Base-by-base conservation (phyloP, 495 filamentous ascomycete species). In the Pyrenula aspistea region DNA sequence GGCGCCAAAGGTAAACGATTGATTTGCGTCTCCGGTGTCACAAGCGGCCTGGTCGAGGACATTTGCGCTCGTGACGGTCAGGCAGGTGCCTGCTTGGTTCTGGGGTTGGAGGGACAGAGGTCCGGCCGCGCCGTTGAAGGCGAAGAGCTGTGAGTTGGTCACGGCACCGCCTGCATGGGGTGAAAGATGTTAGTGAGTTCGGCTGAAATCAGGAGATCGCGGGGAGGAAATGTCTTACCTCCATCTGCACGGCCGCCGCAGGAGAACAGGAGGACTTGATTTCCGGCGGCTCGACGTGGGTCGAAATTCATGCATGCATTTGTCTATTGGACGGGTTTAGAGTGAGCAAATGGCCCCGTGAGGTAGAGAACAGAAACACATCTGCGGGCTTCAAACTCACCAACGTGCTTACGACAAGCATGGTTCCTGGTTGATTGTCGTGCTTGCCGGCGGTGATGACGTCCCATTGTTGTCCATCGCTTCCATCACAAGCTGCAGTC, bases 221-320 rank as follows among this genome's bases (percentile, higher is more conserved):
- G n/a, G 36, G 48, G 21, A 21, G 54, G 31, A 22, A 19, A 12
- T 10, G 22, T 47, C 64, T 51, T 57, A 66, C 71, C 66, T 51
- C 78, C 78, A 55, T 77, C 78, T 12, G 77, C 78, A n/a, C 77
- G 66, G 1, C 78, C 78, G 48, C 77, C 78, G 55, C 78, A 82
- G 15, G 76, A 76, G 56, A 80, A 82, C 53, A 78, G 61, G n/a
- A 74, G 23, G 22, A 73, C 73, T 63, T 77, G 73, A 55, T 76
- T 74, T 12, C 74, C 75, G 25, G 62, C 63, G 0, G 65, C 62
- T n/a, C 75, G 68, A 19, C 75, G 69, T 1, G 68, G 67, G 57
- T 82, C 77, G 51, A 80, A 78, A 68, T 78, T 80, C 57, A 78
- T 64, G 55, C 78, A 82, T 48, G 77, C 78, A 59, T 79, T 73